Evolutionary conservation across 371 early-diverging fungal species (phyloP).

Genomic region (Sporodiniella umbellata): DNA sequence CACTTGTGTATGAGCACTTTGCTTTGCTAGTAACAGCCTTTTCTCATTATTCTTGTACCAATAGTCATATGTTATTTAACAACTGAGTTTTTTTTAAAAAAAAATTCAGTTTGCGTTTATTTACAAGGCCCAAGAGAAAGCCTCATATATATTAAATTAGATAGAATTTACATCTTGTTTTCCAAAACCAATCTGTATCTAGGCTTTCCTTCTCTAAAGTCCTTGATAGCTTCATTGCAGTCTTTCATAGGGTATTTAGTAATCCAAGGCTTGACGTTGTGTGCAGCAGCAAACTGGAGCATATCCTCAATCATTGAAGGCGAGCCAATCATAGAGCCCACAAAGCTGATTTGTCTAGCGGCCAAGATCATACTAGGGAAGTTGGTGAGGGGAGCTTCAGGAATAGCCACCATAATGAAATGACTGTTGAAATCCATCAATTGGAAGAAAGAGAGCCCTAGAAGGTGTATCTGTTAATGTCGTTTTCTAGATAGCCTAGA

Average conservation of each 20-base stretch:
- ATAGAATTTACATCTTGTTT: conserved; percentile 15
- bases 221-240: conserved; percentile 59
- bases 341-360: conserved; percentile 43
- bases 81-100: too few species aligned
- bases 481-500: not conserved
- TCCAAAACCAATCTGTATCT: conserved; percentile 65
- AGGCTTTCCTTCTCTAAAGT: conserved; percentile 59
- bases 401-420: conserved; percentile 58
- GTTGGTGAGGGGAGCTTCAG: conserved; percentile 42
- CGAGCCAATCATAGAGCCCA: conserved; percentile 71
- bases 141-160: too few species aligned
- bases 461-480: not conserved
- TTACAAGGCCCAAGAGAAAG: too few species aligned
- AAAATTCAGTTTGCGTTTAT: too few species aligned
- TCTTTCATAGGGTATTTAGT: conserved; percentile 60
- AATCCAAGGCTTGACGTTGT: conserved; percentile 63
- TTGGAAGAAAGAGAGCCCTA: conserved; percentile 20
- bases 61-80: too few species aligned
- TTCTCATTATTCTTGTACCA: too few species aligned
- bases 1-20: too few species aligned
- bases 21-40: too few species aligned
- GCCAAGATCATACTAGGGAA: conserved; percentile 9
- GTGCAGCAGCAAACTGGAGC: conserved; percentile 68
- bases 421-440: conserved; percentile 46
- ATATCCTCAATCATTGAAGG: conserved; percentile 53